Conservation (phyloP, 2,329 filamentous ascomycete genomes). For the Penicillium sp. region DNA sequence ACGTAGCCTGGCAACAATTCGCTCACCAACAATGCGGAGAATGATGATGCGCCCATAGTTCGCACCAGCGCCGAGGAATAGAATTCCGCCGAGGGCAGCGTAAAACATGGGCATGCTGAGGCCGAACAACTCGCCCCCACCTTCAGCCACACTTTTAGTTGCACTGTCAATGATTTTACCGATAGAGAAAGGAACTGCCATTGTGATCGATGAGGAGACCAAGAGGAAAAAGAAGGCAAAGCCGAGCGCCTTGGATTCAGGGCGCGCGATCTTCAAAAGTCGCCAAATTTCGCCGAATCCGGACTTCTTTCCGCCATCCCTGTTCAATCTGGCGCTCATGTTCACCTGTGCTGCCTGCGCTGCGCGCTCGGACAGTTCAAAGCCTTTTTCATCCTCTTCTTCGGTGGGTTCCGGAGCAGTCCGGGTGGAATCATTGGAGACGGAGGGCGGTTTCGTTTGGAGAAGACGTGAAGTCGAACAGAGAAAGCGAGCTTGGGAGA, state of each 20-base stretch:
- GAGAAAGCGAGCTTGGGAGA: slow-evolving; percentile 27
- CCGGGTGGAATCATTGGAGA: slow-evolving; percentile 25
- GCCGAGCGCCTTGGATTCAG: slow-evolving; percentile 73
- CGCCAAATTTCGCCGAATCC: slow-evolving; percentile 76
- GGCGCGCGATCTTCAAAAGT: slow-evolving; percentile 80
- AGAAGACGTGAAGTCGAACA: slow-evolving; percentile 27
- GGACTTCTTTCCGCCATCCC: slow-evolving; percentile 63
- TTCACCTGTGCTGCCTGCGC: slow-evolving; percentile 85
- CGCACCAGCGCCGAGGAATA: slow-evolving; percentile 78
- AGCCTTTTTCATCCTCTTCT: slow-evolving; percentile 56
- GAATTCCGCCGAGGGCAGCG: slow-evolving; percentile 67
- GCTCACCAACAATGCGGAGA: slow-evolving; percentile 87
- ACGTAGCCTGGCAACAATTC: slow-evolving; percentile 84
- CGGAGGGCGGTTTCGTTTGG: slow-evolving; percentile 27
- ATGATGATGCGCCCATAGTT: slow-evolving; percentile 95
- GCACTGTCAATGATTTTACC: slow-evolving; percentile 92
- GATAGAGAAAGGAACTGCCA: slow-evolving; percentile 95
- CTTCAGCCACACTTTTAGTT: slow-evolving; percentile 66
- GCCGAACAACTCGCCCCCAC: slow-evolving; percentile 68
- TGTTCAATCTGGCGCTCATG: slow-evolving; percentile 78
- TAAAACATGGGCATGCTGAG: slow-evolving; percentile 86
- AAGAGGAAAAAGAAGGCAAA: slow-evolving; percentile 81
- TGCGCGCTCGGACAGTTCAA: slow-evolving; percentile 75
- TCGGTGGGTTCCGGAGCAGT: slow-evolving; percentile 39
- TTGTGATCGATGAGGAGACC: slow-evolving; percentile 85